phyloP scores from a whole-genome alignment of 1,284 basidiomycete genomes.

The Ustilago xerochloae region DNA sequence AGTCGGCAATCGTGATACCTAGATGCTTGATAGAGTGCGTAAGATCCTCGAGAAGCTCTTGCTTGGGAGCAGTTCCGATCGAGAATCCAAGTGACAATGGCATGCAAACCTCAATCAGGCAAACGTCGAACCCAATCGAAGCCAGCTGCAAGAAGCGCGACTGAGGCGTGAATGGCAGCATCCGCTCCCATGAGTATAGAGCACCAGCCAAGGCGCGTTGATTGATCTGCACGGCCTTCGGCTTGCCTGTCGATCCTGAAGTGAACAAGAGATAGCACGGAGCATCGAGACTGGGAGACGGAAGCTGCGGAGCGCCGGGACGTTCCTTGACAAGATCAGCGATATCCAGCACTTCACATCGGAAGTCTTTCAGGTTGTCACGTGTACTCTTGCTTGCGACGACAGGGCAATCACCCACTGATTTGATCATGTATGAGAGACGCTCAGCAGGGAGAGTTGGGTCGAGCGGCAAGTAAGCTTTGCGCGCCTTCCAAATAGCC shows the following conservation, averaged over 20 bases:
- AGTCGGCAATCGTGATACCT: constrained; percentile 62
- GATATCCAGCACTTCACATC: constrained; percentile 35
- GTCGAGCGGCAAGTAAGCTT: constrained; percentile 63
- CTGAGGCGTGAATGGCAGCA: constrained; percentile 50
- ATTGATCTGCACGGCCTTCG: constrained; percentile 63
- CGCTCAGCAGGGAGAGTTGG: constrained; percentile 60
- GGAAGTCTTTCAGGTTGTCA: constrained; percentile 11
- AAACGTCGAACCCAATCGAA: constrained; percentile 65
- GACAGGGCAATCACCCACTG: constrained; percentile 41
- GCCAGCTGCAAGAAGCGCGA: constrained; percentile 65
- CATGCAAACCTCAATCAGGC: constrained; percentile 66
- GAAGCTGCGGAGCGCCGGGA: background rate
- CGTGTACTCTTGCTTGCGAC: constrained; percentile 25
- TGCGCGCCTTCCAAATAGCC: constrained; percentile 63
- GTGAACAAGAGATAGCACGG: constrained; percentile 65
- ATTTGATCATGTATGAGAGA: constrained; percentile 60
- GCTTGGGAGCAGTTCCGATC: constrained; percentile 61
- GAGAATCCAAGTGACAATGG: constrained; percentile 62
- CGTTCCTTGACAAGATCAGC: constrained; percentile 5
- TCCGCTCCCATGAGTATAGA: constrained; percentile 60
- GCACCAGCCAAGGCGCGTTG: constrained; percentile 63
- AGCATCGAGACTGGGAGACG: constrained; percentile 26
- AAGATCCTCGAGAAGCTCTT: constrained; percentile 60
- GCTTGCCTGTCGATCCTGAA: constrained; percentile 62
- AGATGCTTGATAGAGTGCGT: constrained; percentile 54